Evolutionary conservation across 2,329 filamentous ascomycete species (phyloP).

Genomic region (Curvularia sp.): DNA sequence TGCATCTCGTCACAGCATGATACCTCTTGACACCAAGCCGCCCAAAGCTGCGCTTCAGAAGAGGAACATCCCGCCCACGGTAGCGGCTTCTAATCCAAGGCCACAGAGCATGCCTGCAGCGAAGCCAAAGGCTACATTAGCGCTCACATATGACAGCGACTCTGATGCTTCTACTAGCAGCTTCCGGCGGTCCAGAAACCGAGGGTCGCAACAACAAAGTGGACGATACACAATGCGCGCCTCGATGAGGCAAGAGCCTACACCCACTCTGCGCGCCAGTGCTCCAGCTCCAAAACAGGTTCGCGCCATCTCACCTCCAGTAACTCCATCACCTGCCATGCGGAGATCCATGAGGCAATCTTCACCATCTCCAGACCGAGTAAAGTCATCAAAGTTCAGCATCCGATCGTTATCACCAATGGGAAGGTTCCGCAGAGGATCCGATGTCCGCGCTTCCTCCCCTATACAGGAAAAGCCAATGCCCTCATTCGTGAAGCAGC

Average conservation of each 20-base stretch:
- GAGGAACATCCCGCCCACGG: conserved; percentile 46
- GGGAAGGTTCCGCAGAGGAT: conserved; percentile 58
- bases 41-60: conserved; percentile 51
- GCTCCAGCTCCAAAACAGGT: conserved; percentile 47
- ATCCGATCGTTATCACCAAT: conserved; percentile 74
- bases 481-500: conserved; percentile 30
- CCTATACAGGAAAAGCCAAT: conserved; percentile 27
- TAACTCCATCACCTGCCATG: conserved; percentile 36
- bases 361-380: conserved; percentile 40
- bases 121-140: conserved; percentile 28
- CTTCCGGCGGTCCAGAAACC: conserved; percentile 69
- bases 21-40: conserved; percentile 32
- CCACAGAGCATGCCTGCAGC: conserved; percentile 39
- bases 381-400: conserved; percentile 66
- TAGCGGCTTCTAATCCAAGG: conserved; percentile 28
- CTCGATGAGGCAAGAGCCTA: conserved; percentile 68
- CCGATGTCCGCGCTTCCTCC: conserved; percentile 22
- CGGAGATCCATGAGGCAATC: conserved; percentile 46
- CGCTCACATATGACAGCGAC: conserved; percentile 50
- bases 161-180: conserved; percentile 68
- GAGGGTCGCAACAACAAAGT: conserved; percentile 48
- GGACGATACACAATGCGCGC: conserved; percentile 69
- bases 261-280: conserved; percentile 43
- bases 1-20: conserved; percentile 46
- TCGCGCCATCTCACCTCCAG: conserved; percentile 53